Evolutionary conservation across 106 monocot species (phyloP), one percentile per base, ranked within the genome.

Genomic region (Dendrobium nobile): DNA sequence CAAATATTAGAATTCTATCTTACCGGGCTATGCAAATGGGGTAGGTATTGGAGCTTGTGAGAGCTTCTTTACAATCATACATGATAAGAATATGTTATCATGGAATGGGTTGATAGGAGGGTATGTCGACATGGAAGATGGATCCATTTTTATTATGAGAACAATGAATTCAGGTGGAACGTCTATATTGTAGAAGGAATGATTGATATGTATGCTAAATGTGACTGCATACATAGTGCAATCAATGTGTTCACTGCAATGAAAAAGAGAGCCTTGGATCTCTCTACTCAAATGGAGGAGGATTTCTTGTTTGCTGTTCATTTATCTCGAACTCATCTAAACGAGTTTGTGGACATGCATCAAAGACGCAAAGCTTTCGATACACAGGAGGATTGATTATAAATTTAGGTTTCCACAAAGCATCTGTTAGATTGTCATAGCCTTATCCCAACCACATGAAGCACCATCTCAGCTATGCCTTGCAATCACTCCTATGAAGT

Each of bases 181-280:
- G 9, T 79, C 4, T 81, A 84, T 47, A 83, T 93, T 15, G 77
- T 72, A 17, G 87, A 87, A 75, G 91, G 78, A 7, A 79, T 91
- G 2, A 84, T 91, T 4, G 91, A 93, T 67, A 90, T 93, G 93
- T 93, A 91, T 54, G 75, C 86, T 4, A 93, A 89, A 80, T 93
- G 93, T 77, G 93, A 91, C 11, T 86, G 86, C 81, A 77, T 93
- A 24, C 59, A 79, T 3, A 82, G 77, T n/a, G 87, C 91, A 9
- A 20, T 85, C 5, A 11, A 42, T 41, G 81, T 93, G 18, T 91
- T 93, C 28, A 0, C 54, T 16, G 16, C 54, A 15, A 84, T 91
- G 82, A 43, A 67, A 4, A 41, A 7, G 1, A 84, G 79, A 37
- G 89, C 28, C 28, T 28, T 28, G 28, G 28, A 28, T 28, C 28